A percentile compares a stretch with the other conserved stretches of the same genome.
Evolutionary conservation across 805 yeast genomes (phyloP).

Genomic region (Starmera quercuum): DNA sequence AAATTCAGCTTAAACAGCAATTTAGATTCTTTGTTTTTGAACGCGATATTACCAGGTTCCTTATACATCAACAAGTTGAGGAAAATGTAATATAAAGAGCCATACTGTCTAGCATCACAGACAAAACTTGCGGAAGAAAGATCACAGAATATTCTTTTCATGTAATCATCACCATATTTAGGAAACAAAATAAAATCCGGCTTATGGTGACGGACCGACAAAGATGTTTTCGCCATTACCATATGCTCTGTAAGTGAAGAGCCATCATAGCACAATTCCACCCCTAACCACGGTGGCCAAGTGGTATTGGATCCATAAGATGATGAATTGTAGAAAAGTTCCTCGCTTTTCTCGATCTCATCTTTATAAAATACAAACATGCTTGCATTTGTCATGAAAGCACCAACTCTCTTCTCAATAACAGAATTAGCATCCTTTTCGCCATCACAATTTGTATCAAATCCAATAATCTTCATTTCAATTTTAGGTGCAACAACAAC

Average conservation of each 20-base stretch:
- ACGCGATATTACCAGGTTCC: conserved; percentile 58
- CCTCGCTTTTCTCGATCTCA: conserved; percentile 33
- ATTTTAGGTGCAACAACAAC: conserved; percentile 69
- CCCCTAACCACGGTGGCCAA: conserved; percentile 92
- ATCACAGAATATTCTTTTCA: conserved; percentile 49
- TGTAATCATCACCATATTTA: conserved; percentile 21
- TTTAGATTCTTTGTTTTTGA: conserved; percentile 56
- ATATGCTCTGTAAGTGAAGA: conserved; percentile 38
- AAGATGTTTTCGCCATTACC: conserved; percentile 57
- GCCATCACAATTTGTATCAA: conserved; percentile 39
- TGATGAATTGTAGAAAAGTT: conserved; percentile 35
- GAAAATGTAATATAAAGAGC: conserved; percentile 53
- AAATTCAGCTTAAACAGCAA: conserved; percentile 65
- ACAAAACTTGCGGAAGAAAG: conserved; percentile 61
- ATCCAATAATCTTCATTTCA: conserved; percentile 59
- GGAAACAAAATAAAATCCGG: conserved; percentile 36
- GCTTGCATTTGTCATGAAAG: conserved; percentile 61
- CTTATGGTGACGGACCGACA: conserved; percentile 52
- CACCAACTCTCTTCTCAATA: conserved; percentile 63
- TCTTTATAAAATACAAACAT: conserved; percentile 57
- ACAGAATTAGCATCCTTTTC: conserved; percentile 36
- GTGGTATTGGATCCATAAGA: conserved; percentile 53
- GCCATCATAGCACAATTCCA: conserved; percentile 57
- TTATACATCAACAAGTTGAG: conserved; percentile 60
- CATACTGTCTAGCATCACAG: conserved; percentile 70